Evolutionary conservation across 805 yeast genomes (phyloP).

Genomic region (Millerago galiae): DNA sequence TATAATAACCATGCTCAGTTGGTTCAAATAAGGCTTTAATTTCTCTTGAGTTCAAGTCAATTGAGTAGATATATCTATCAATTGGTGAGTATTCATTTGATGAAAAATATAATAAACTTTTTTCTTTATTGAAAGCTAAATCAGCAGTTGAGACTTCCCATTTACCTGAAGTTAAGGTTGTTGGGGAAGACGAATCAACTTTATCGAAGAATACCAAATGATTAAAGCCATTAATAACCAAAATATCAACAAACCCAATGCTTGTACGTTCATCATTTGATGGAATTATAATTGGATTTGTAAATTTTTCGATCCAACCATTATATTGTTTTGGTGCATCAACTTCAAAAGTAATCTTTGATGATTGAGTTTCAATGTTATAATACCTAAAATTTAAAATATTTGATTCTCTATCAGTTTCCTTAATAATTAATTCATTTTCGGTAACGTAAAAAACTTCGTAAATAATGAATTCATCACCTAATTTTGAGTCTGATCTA

Average conservation of each 20-base stretch:
- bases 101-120: constrained; percentile 46
- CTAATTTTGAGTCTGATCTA: constrained; percentile 20
- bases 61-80: constrained; percentile 19
- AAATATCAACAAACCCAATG: constrained; percentile 76
- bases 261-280: constrained; percentile 29
- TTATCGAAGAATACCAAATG: constrained; percentile 84
- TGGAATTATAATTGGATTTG: constrained; percentile 50
- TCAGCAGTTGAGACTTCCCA: constrained; percentile 85
- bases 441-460: constrained; percentile 63
- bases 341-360: constrained; percentile 38
- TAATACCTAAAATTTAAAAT: constrained; percentile 45
- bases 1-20: constrained; percentile 53
- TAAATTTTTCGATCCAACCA: constrained; percentile 75
- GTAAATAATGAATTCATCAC: constrained; percentile 50
- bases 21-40: background rate
- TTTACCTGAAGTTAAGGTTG: constrained; percentile 60
- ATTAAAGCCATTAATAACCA: constrained; percentile 53
- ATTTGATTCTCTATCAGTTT: constrained; percentile 65
- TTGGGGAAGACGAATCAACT: constrained; percentile 45
- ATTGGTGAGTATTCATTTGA: constrained; percentile 58
- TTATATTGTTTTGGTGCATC: constrained; percentile 40
- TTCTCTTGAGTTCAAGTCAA: constrained; percentile 21
- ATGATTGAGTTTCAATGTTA: constrained; percentile 26
- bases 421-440: constrained; percentile 42
- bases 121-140: constrained; percentile 46